Evolutionary conservation across 495 filamentous ascomycete species (phyloP).

Genomic region (Podospora australis): DNA sequence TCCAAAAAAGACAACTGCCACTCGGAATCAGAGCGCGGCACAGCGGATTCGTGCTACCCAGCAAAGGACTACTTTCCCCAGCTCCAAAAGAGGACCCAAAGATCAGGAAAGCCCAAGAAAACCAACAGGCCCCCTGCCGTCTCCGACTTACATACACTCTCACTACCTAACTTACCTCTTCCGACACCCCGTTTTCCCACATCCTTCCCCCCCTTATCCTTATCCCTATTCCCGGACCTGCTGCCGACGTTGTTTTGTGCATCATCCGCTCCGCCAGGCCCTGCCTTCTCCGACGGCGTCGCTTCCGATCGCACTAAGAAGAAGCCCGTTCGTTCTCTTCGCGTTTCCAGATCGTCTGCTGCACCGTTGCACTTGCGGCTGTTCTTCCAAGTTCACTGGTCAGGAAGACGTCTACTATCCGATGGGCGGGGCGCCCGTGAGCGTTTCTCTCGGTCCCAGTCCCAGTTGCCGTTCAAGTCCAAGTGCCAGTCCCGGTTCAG

Average conservation of each 20-base stretch:
- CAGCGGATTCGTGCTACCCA: conserved; percentile 26
- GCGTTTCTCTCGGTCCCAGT: too few relatives aligned
- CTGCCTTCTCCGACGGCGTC: conserved; percentile 18
- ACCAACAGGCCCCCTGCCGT: conserved; percentile 13
- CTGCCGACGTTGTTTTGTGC: conserved; percentile 27
- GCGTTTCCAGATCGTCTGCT: conserved; percentile 10
- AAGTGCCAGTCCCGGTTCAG: not conserved
- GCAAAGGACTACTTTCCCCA: not conserved
- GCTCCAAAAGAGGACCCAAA: not conserved
- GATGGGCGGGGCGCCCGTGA: conserved; percentile 28
- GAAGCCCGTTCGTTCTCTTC: conserved; percentile 6
- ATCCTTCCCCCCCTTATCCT: not conserved
- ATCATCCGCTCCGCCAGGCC: conserved; percentile 28
- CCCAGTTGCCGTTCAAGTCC: too few relatives aligned
- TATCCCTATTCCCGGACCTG: conserved; percentile 21
- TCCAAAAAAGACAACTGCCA: not conserved
- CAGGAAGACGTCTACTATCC: conserved; percentile 17
- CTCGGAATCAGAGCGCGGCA: conserved; percentile 16
- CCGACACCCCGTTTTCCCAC: conserved; percentile 17
- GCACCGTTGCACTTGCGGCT: conserved; percentile 24
- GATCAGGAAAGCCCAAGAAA: conserved; percentile 9
- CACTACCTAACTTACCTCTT: conserved; percentile 14
- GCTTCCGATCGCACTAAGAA: conserved; percentile 24
- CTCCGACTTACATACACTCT: conserved; percentile 11
- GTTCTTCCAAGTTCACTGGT: conserved; percentile 10